Conservation (phyloP, 2,329 filamentous ascomycete genomes). For the Gnomoniopsis sp. region DNA sequence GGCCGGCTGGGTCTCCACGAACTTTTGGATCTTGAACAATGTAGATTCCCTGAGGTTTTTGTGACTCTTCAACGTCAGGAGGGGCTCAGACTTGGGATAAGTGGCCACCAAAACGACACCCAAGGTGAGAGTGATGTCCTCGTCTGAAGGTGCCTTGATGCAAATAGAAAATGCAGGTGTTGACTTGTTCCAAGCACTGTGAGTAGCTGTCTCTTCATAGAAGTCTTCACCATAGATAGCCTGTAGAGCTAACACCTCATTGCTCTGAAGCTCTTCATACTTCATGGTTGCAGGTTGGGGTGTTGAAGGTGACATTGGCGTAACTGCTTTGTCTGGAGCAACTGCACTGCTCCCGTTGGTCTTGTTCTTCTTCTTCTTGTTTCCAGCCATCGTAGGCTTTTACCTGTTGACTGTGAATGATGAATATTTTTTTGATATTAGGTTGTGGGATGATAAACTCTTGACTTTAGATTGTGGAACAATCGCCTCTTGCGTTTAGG, state of each 20-base stretch:
- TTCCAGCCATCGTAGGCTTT: conserved; percentile 48
- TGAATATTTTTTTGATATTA: conserved; percentile 44
- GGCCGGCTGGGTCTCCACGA: conserved; percentile 56
- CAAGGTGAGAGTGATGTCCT: conserved; percentile 68
- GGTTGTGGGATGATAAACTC: conserved; percentile 40
- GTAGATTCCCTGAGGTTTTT: conserved; percentile 66
- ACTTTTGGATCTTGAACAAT: conserved; percentile 65
- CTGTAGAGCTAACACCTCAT: conserved; percentile 80
- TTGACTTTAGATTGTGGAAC: no score
- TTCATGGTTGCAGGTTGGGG: conserved; percentile 47
- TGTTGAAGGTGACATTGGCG: conserved; percentile 45
- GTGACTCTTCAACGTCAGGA: conserved; percentile 65
- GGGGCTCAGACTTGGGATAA: conserved; percentile 80
- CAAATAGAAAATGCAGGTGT: conserved; percentile 80
- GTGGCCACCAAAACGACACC: conserved; percentile 81
- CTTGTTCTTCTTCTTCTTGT: conserved; percentile 44
- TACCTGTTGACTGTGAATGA: conserved; percentile 18
- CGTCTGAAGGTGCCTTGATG: conserved; percentile 70
- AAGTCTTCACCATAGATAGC: conserved; percentile 92
- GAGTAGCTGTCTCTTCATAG: conserved; percentile 65
- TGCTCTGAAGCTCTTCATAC: conserved; percentile 81
- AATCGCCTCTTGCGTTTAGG: no score
- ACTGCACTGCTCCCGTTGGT: conserved; percentile 30
- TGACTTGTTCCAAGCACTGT: conserved; percentile 85
- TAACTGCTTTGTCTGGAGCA: conserved; percentile 39